Base-by-base conservation (phyloP, 2,329 filamentous ascomycete genomes). In the Scedosporium minutisporum region DNA sequence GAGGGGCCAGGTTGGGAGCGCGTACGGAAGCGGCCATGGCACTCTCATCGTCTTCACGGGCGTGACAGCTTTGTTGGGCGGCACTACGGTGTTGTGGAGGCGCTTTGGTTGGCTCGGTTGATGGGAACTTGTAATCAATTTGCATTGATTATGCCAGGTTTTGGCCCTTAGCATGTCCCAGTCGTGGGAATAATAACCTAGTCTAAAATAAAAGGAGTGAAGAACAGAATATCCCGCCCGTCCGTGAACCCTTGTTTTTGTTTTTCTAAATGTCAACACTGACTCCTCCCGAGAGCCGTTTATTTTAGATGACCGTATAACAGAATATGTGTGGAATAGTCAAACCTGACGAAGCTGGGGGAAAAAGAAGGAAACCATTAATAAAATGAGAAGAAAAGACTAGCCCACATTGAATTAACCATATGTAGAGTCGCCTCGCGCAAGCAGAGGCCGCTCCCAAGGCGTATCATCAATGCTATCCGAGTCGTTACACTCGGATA, bases 1-100 rank as follows among this genome's bases (percentile, higher is more conserved):
- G 78, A 68, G 71, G 64, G 76, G 72, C 27, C 68, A 72, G 61
- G 72, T 71, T 0, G 68, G 68, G 25, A 72, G 75, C 5, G 80
- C 76, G 0, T 85, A 82, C 66, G 77, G 78, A 3, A 81, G 77
- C 53, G 76, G 79, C 2, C 85, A 80, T 68, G 81, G 82, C 1
- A 73, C 74, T 10, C 67, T 85, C 67, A 83, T 85, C 64, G 73
- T 82, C n/a, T 84, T 83, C 65, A 85, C 82, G 0, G 82, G 81
- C 9, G 42, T 60, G 18, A 51, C 51, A n/a, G 46, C 46, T 18
- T 29, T 62, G 46, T 48, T 62, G 1, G 60, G 60, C 16, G 60
- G 60, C 48, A 33, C 60, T 18, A 62, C 23, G 23, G 18, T 62
- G 5, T 5, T 57, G 9, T 62, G 60, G 60, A 55, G 29, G 29